Evolutionary conservation across 2,329 filamentous ascomycete species (phyloP).

Genomic region (Cladosporium austrohemisphaericum): DNA sequence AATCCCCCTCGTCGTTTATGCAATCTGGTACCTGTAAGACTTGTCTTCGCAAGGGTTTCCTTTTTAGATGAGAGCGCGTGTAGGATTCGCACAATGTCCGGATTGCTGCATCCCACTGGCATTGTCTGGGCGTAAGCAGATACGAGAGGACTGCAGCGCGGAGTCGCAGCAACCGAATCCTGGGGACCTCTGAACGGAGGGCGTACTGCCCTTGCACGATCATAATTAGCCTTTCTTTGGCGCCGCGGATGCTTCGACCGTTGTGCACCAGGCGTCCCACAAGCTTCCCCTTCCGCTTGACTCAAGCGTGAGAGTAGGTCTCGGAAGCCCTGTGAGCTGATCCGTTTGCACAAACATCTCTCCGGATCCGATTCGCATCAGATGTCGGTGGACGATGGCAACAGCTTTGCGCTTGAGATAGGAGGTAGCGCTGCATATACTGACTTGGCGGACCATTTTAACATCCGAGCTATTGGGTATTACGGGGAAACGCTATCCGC

Average conservation of each 20-base stretch:
- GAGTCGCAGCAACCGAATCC: too few relatives aligned
- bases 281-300: neutral
- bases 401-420: too few relatives aligned
- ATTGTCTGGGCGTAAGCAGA: conserved; percentile 1
- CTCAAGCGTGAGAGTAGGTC: neutral
- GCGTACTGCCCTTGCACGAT: neutral
- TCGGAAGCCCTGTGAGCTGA: conserved; percentile 3
- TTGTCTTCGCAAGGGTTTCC: too few relatives aligned
- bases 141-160: neutral
- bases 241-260: conserved; percentile 5
- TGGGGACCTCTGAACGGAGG: too few relatives aligned
- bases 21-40: neutral
- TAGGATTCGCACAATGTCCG: neutral
- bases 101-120: neutral
- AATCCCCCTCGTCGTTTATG: neutral
- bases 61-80: too few relatives aligned
- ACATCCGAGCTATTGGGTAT: conserved; percentile 10
- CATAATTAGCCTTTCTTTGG: neutral
- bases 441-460: conserved; percentile 1
- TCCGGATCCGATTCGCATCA: neutral
- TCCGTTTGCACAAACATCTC: neutral
- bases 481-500: neutral
- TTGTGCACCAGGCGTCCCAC: neutral
- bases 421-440: neutral
- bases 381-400: neutral